Evolutionary conservation across 352 stramenopile genomes (phyloP).

Genomic region (Globisporangium cederbergense): DNA sequence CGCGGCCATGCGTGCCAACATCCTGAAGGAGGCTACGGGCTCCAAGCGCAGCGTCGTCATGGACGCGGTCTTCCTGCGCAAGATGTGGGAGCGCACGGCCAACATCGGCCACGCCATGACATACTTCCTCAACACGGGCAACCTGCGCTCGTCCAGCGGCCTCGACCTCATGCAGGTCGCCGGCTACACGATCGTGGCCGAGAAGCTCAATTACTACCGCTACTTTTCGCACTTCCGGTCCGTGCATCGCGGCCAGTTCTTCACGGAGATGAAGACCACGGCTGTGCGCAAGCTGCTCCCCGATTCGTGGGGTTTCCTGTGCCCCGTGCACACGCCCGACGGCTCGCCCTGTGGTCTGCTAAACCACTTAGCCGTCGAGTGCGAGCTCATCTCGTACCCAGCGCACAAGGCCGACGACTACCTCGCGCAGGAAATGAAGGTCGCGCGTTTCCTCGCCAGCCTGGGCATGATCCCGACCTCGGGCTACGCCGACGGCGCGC

Average conservation of each 20-base stretch:
- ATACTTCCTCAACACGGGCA: slow-evolving; percentile 99
- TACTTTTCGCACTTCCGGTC: slow-evolving; percentile 99
- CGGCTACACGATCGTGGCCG: slow-evolving; percentile 99
- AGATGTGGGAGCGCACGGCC: slow-evolving; percentile 89
- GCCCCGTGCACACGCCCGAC: slow-evolving; percentile 99
- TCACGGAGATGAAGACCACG: slow-evolving; percentile 99
- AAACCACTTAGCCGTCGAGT: slow-evolving; percentile 97
- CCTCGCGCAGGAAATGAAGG: slow-evolving; percentile 67
- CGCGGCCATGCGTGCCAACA: slow-evolving; percentile 55
- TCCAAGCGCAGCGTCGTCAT: slow-evolving; percentile 63
- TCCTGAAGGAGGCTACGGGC: slow-evolving; percentile 69
- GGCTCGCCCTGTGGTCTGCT: slow-evolving; percentile 98
- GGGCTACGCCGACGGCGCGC: slow-evolving; percentile 76
- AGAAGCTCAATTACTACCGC: slow-evolving; percentile 99
- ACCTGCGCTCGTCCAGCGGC: slow-evolving; percentile 95
- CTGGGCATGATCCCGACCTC: slow-evolving; percentile 82
- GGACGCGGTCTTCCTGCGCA: slow-evolving; percentile 91
- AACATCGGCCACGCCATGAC: slow-evolving; percentile 94
- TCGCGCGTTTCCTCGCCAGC: slow-evolving; percentile 69
- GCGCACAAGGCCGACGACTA: slow-evolving; percentile 72
- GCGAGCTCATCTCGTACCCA: slow-evolving; percentile 78
- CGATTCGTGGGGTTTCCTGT: slow-evolving; percentile 99
- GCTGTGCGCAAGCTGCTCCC: slow-evolving; percentile 97
- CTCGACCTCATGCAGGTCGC: slow-evolving; percentile 97
- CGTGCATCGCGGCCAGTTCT: slow-evolving; percentile 99